These are phyloP conservation scores for Mortierella claussenii DNA, from an alignment of 192 early-diverging fungal genomes.

Conservation along the genomic window DNA sequence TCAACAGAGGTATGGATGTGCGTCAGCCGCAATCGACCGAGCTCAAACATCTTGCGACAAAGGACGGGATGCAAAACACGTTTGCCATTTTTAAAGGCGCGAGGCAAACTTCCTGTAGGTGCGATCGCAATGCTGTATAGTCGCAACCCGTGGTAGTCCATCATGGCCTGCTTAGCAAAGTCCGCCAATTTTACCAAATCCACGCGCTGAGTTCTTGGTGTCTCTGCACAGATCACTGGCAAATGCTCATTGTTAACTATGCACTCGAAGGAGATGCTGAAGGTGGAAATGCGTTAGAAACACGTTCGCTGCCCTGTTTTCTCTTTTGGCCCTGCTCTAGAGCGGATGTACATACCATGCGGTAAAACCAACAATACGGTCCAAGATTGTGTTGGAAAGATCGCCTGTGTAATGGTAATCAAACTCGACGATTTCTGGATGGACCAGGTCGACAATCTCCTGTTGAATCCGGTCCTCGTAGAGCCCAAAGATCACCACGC, in stretches of 20 bases:
- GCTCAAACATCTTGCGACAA: conserved; percentile 72
- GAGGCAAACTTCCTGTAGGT: conserved; percentile 67
- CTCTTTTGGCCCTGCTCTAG: no score
- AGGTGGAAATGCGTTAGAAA: background rate
- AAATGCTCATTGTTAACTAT: conserved; percentile 76
- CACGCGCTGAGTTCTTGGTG: conserved; percentile 56
- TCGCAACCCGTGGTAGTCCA: conserved; percentile 69
- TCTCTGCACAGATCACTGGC: conserved; percentile 78
- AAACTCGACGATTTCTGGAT: conserved; percentile 50
- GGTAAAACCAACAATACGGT: conserved; percentile 52
- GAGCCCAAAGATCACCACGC: conserved; percentile 79
- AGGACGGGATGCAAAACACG: conserved; percentile 72
- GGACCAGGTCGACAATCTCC: conserved; percentile 41
- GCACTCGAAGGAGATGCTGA: conserved; percentile 72
- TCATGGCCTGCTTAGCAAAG: conserved; percentile 67
- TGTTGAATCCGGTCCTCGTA: conserved; percentile 79
- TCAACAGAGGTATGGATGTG: conserved; percentile 70
- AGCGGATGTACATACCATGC: conserved; percentile 54
- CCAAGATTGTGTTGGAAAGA: conserved; percentile 36
- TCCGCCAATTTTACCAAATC: conserved; percentile 59
- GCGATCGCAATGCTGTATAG: conserved; percentile 72
- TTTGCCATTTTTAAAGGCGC: conserved; percentile 76
- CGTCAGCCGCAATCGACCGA: conserved; percentile 64
- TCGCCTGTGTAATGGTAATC: conserved; percentile 43
- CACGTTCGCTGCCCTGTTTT: conserved; percentile 19